Evolutionary conservation across 768 basidiomycete genomes (phyloP).

Genomic region (Amylocystis lapponica): DNA sequence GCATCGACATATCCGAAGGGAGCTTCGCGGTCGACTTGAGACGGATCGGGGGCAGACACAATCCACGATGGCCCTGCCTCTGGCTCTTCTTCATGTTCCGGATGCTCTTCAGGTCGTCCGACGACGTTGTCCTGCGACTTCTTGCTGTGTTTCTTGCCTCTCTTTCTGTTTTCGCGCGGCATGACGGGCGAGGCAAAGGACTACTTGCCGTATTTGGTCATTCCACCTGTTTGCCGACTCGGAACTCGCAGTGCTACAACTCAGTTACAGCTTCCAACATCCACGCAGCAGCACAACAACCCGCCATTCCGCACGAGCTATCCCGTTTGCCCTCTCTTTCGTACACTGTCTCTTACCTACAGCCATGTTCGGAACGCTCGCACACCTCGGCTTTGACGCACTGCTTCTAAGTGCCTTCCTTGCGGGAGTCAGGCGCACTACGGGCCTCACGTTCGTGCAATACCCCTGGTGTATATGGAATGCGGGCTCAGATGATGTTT

Average conservation of each 20-base stretch:
- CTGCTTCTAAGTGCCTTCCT: slow-evolving; percentile 75
- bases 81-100: slow-evolving; percentile 9
- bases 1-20: slow-evolving; percentile 89
- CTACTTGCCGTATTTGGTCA: too few relatives aligned
- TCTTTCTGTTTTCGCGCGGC: slow-evolving; percentile 71
- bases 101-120: slow-evolving; percentile 9
- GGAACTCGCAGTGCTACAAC: too few relatives aligned
- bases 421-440: slow-evolving; percentile 79
- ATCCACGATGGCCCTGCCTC: slow-evolving; percentile 68
- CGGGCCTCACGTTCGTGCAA: slow-evolving; percentile 72
- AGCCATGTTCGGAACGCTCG: slow-evolving; percentile 63
- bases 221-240: too few relatives aligned
- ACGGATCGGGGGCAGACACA: slow-evolving; percentile 33
- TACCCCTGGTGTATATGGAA: background rate
- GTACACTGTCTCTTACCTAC: too few relatives aligned
- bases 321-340: too few relatives aligned
- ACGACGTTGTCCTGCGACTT: slow-evolving; percentile 24
- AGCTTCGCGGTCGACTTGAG: slow-evolving; percentile 51
- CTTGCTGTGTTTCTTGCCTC: slow-evolving; percentile 73
- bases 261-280: too few relatives aligned
- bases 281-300: too few relatives aligned
- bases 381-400: slow-evolving; percentile 74
- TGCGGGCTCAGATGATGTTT: background rate
- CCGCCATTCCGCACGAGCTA: too few relatives aligned
- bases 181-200: slow-evolving; percentile 36